Evolutionary conservation across 345 rosid species (phyloP).

Genomic region (Aegle marmelos): DNA sequence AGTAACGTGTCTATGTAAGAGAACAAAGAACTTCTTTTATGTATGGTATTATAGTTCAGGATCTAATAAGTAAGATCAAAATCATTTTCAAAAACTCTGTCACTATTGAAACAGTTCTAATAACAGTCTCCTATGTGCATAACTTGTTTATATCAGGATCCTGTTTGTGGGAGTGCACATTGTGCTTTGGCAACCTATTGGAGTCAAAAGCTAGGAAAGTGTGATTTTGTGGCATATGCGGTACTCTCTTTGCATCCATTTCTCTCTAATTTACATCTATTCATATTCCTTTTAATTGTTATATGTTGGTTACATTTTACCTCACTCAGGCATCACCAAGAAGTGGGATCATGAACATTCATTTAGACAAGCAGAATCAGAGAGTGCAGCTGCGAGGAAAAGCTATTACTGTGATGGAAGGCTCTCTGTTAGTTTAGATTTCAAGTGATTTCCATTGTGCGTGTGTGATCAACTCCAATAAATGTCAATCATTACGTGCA

Average conservation of each 20-base stretch:
- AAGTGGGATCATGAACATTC: conserved; percentile 53
- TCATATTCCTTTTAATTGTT: background rate
- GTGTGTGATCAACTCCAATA: background rate
- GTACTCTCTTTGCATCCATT: conserved; percentile 29
- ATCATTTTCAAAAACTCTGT: background rate
- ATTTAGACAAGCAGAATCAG: conserved; percentile 44
- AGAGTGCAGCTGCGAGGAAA: conserved; percentile 67
- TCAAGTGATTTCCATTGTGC: background rate
- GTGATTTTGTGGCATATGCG: conserved; percentile 54
- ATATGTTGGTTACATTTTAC: background rate
- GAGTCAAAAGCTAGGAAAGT: conserved; percentile 63
- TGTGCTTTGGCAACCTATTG: conserved; percentile 76
- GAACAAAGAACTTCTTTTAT: background rate
- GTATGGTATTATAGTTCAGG: background rate
- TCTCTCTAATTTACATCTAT: background rate
- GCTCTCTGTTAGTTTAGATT: conserved; percentile 52
- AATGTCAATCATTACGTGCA: background rate
- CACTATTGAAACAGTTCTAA: background rate
- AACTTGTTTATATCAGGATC: conserved; percentile 48
- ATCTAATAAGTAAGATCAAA: background rate
- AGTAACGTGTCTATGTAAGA: too few species aligned
- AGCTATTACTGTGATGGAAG: conserved; percentile 66
- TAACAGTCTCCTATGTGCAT: background rate
- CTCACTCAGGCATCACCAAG: conserved; percentile 57
- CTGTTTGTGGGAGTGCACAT: conserved; percentile 79